These are phyloP conservation scores for Aspergillus felis DNA, from an alignment of 2,329 filamentous ascomycete species.

Conservation along the genomic window DNA sequence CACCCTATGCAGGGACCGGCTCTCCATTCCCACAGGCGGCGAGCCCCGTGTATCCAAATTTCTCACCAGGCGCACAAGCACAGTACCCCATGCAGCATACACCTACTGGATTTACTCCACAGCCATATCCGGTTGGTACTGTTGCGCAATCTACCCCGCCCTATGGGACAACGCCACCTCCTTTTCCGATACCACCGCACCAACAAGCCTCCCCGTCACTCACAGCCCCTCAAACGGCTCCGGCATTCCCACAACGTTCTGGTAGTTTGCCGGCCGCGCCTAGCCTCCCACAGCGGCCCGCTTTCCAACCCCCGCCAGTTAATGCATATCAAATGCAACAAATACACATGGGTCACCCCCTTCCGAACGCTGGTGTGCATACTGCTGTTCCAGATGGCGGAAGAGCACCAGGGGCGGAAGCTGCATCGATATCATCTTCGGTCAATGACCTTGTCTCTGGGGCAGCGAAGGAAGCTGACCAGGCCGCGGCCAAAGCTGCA, in stretches of 20 bases:
- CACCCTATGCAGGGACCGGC: slow-evolving; percentile 39
- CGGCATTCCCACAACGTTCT: slow-evolving; percentile 45
- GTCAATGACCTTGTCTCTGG: slow-evolving; percentile 51
- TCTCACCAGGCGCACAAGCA: slow-evolving; percentile 32
- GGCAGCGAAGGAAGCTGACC: slow-evolving; percentile 44
- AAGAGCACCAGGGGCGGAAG: slow-evolving; percentile 15
- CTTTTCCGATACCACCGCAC: slow-evolving; percentile 41
- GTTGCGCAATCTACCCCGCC: slow-evolving; percentile 28
- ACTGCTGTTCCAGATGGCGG: slow-evolving; percentile 29
- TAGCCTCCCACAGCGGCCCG: slow-evolving; percentile 58
- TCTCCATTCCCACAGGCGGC: slow-evolving; percentile 43
- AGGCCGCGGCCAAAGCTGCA: slow-evolving; percentile 28
- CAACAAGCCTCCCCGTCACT: slow-evolving; percentile 38
- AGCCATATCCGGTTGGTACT: slow-evolving; percentile 22
- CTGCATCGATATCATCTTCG: slow-evolving; percentile 36
- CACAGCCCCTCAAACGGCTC: slow-evolving; percentile 39
- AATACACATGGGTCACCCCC: slow-evolving; percentile 51
- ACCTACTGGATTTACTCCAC: slow-evolving; percentile 29
- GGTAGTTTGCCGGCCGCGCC: slow-evolving; percentile 53
- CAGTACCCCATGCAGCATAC: slow-evolving; percentile 22
- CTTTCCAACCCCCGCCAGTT: slow-evolving; percentile 52
- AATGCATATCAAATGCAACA: slow-evolving; percentile 55
- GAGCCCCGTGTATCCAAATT: slow-evolving; percentile 35
- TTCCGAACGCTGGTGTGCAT: slow-evolving; percentile 18
- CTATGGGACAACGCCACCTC: slow-evolving; percentile 41